These are phyloP conservation scores for Alternaria longipes DNA, from an alignment of 2,329 filamentous ascomycete genomes.

Conservation along the genomic window DNA sequence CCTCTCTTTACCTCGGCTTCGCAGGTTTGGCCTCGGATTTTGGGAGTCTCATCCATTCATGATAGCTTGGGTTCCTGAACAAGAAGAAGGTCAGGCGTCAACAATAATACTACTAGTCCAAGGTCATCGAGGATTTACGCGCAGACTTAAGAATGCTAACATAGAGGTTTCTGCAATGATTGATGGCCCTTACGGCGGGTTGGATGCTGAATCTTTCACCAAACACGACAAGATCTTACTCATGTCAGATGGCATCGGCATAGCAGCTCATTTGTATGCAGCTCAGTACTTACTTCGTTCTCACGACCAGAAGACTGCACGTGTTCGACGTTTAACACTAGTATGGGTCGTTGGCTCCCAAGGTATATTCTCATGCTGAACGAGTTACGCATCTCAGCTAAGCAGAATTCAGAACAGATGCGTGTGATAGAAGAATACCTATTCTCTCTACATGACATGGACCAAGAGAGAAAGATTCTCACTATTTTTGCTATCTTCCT, in stretches of 20 bases:
- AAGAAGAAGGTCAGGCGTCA: background rate
- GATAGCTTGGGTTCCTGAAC: constrained; percentile 10
- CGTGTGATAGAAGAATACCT: background rate
- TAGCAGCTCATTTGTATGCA: constrained; percentile 14
- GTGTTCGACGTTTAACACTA: constrained; percentile 14
- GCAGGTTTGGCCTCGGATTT: constrained; percentile 8
- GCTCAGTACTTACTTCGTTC: constrained; percentile 11
- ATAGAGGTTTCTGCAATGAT: background rate
- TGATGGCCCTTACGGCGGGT: background rate
- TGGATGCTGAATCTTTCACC: constrained; percentile 3
- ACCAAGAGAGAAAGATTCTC: background rate
- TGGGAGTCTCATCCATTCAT: constrained; percentile 19
- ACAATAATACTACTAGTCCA: constrained; percentile 1
- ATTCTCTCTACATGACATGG: background rate
- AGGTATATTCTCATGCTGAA: constrained; percentile 5
- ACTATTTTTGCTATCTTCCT: background rate
- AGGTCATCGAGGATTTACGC: background rate
- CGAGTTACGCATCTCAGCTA: background rate
- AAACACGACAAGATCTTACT: constrained; percentile 20
- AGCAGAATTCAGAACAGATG: background rate
- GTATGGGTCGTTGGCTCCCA: constrained; percentile 12
- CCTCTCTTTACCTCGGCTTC: constrained; percentile 4
- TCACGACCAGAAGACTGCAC: constrained; percentile 15
- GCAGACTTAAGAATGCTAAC: background rate
- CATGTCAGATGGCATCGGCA: constrained; percentile 14